Evolutionary conservation across 1,284 basidiomycete genomes (phyloP), one percentile per base, ranked within the genome.

Genomic region (Rhodotorula sp.): DNA sequence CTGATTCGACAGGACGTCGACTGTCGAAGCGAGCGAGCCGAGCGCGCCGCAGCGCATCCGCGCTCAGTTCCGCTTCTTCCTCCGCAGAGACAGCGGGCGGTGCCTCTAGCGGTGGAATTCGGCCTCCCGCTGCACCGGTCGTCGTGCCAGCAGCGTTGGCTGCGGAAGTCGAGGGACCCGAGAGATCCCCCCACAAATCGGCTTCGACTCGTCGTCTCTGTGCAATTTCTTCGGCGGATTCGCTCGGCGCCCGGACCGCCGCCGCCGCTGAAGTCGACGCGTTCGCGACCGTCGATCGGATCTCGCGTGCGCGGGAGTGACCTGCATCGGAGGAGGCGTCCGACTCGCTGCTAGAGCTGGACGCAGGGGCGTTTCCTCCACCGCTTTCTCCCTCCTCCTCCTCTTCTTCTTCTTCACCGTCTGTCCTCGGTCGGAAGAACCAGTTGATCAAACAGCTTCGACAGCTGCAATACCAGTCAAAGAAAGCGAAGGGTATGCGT

Each of bases 371-470:
- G 29, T 26, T 29, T 42, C 37, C 37, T 42, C 37, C 37, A 10
- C 10, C 37, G 37, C 37, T 12, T 42, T 14, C 37, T 42, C 37
- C 37, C 10, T 42, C 37, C 37, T 10, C n/a, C 45, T 46, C n/a
- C n/a, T n/a, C n/a, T 44, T 22, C 56, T 20, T 14, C 57, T 17
- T 14, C 29, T 14, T 59, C 64, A 12, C 65, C 70, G 24, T 53
- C 22, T 8, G 68, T 68, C 24, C 70, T 68, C 18, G 73, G 59
- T 20, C 73, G 73, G 60, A 70, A 71, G 64, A 75, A 75, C 73
- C 73, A 75, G 62, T 58, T 67, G 59, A 68, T 29, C 17, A 75
- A 69, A 51, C 74, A 71, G 20, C 71, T 71, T 53, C 73, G 73
- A 46, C 70, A 75, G 70, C 69, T 72, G 59, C 55, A 56, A 10